Conservation (phyloP, 352 stramenopile genomes). For the Globisporangium spinosum region DNA sequence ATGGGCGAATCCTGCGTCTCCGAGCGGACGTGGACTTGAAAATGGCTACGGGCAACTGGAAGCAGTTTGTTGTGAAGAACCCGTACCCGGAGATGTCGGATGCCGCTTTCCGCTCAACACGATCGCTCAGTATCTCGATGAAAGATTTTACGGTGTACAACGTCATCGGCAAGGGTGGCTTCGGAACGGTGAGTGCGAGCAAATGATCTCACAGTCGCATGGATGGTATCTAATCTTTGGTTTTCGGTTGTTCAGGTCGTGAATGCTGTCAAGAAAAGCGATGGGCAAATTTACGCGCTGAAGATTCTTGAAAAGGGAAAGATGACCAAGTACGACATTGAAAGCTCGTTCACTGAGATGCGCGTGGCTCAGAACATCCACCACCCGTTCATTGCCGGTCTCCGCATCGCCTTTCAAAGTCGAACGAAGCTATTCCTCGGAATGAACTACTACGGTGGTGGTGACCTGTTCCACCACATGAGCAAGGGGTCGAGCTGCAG, state of each 20-base stretch:
- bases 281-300: constrained; percentile 88
- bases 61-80: constrained; percentile 75
- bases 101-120: constrained; percentile 75
- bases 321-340: constrained; percentile 89
- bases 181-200: constrained; percentile 53
- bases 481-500: constrained; percentile 84
- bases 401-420: constrained; percentile 87
- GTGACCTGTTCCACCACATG: constrained; percentile 88
- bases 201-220: neutral
- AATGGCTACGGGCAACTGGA: constrained; percentile 67
- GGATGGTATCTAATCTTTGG: neutral
- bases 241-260: constrained; percentile 40
- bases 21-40: constrained; percentile 78
- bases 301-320: constrained; percentile 90
- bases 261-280: constrained; percentile 88
- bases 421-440: constrained; percentile 83
- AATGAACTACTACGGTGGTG: constrained; percentile 87
- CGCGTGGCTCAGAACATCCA: constrained; percentile 86
- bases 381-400: constrained; percentile 82
- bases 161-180: constrained; percentile 86
- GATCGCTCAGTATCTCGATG: constrained; percentile 84
- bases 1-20: constrained; percentile 78
- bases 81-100: constrained; percentile 77
- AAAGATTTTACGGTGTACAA: constrained; percentile 90
- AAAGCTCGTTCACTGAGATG: constrained; percentile 89